Conservation (phyloP, 2,329 filamentous ascomycete species). For the Aspergillus sp. region DNA sequence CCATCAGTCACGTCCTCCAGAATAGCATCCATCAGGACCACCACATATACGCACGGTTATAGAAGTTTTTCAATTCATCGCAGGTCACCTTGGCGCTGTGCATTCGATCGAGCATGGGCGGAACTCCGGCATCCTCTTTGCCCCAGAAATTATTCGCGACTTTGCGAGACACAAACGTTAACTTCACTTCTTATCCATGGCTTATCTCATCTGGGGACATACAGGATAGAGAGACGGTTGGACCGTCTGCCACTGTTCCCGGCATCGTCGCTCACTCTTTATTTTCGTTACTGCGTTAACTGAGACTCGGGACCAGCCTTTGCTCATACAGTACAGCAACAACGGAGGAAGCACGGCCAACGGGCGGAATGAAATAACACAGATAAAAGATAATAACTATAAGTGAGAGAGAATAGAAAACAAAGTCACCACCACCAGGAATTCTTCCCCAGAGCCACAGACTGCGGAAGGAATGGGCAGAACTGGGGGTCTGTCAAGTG, state of each 20-base stretch:
- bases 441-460: not conserved
- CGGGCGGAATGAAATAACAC: conserved; percentile 9
- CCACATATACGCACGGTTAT: conserved; percentile 54
- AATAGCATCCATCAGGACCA: not conserved
- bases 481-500: conserved; percentile 2
- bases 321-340: conserved; percentile 19
- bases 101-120: conserved; percentile 88
- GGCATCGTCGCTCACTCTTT: conserved; percentile 45
- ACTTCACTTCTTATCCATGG: not conserved
- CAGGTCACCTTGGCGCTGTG: conserved; percentile 87
- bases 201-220: conserved; percentile 18
- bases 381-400: not conserved
- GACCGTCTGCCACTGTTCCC: conserved; percentile 54
- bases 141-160: conserved; percentile 99
- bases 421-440: conserved; percentile 1
- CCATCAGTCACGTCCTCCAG: conserved; percentile 6
- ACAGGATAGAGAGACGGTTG: conserved; percentile 64
- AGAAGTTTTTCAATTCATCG: conserved; percentile 90
- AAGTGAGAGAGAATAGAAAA: not conserved
- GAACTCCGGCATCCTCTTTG: conserved; percentile 94
- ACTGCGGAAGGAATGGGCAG: not conserved
- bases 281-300: conserved; percentile 8
- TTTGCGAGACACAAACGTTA: conserved; percentile 27
- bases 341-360: conserved; percentile 1
- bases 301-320: conserved; percentile 31